These are phyloP conservation scores for Backusella circina DNA, from an alignment of 192 early-diverging fungal species.

Conservation along the genomic window DNA sequence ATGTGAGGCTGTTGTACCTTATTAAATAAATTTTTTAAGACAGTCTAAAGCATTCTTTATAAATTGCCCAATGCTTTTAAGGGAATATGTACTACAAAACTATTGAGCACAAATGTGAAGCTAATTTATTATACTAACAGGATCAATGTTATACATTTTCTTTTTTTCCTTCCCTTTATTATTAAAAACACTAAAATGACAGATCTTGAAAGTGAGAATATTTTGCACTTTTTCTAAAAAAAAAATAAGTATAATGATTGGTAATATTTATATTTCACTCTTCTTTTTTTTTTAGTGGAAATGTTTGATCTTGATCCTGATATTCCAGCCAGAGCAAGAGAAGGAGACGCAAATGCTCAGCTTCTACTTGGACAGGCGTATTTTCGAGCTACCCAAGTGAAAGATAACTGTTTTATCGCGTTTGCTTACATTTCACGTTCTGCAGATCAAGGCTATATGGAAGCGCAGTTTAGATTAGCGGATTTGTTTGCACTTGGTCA, in stretches of 20 bases:
- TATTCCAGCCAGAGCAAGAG: background rate
- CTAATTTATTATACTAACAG: background rate
- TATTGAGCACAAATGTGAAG: background rate
- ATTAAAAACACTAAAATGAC: background rate
- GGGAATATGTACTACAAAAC: background rate
- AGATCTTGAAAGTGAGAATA: background rate
- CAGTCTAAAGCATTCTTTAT: background rate
- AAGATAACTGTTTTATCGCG: background rate
- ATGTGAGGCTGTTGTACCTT: background rate
- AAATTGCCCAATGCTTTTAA: background rate
- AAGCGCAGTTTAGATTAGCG: no score
- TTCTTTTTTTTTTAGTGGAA: background rate
- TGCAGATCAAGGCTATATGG: no score
- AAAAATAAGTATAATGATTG: background rate
- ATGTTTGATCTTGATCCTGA: background rate
- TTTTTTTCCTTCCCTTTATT: background rate
- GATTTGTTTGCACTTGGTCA: no score
- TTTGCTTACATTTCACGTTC: no score
- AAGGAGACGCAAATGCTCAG: background rate
- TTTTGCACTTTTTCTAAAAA: background rate
- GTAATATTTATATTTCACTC: no score
- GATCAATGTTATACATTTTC: background rate
- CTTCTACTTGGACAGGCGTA: background rate
- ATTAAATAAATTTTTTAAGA: background rate
- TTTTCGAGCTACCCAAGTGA: background rate